Evolutionary conservation across 352 stramenopile genomes (phyloP).

Genomic region (Phytophthora pluvialis): DNA sequence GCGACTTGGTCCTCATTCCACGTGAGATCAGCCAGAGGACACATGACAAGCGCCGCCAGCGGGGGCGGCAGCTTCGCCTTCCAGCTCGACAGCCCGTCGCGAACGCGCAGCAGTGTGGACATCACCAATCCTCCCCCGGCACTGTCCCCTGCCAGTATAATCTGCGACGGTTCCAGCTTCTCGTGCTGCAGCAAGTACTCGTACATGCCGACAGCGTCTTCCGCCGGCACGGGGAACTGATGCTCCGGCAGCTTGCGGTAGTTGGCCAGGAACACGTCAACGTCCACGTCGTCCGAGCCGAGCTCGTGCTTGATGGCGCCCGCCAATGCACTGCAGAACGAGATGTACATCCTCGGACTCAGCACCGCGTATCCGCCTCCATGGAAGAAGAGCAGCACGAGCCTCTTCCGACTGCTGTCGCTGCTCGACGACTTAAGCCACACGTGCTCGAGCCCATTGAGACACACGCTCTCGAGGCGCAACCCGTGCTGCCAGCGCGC

Average conservation of each 20-base stretch:
- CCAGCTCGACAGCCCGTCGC: constrained; percentile 26
- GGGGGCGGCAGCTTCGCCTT: constrained; percentile 32
- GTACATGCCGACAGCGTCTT: constrained; percentile 47
- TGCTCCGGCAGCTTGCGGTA: constrained; percentile 51
- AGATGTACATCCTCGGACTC: constrained; percentile 48
- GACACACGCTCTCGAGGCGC: constrained; percentile 27
- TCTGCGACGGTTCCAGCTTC: constrained; percentile 33
- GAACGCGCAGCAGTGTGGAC: constrained; percentile 45
- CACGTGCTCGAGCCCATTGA: constrained; percentile 58
- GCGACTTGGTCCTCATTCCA: constrained; percentile 15
- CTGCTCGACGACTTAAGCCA: constrained; percentile 38
- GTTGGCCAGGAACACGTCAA: constrained; percentile 47
- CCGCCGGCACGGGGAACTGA: constrained; percentile 38
- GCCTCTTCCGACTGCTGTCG: constrained; percentile 13
- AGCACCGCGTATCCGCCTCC: constrained; percentile 56
- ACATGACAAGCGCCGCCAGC: constrained; percentile 36
- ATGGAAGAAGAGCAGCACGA: constrained; percentile 61
- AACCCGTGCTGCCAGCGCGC: constrained; percentile 29
- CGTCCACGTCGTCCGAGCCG: constrained; percentile 5
- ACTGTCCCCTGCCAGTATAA: constrained; percentile 51
- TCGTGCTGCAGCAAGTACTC: constrained; percentile 52
- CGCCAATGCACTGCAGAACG: constrained; percentile 34
- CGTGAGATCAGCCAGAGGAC: constrained; percentile 55
- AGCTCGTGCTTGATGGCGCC: constrained; percentile 31
- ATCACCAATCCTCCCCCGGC: constrained; percentile 47